Conservation (phyloP, 1,139 yeast species). For the Yamadazyma diospyri region DNA sequence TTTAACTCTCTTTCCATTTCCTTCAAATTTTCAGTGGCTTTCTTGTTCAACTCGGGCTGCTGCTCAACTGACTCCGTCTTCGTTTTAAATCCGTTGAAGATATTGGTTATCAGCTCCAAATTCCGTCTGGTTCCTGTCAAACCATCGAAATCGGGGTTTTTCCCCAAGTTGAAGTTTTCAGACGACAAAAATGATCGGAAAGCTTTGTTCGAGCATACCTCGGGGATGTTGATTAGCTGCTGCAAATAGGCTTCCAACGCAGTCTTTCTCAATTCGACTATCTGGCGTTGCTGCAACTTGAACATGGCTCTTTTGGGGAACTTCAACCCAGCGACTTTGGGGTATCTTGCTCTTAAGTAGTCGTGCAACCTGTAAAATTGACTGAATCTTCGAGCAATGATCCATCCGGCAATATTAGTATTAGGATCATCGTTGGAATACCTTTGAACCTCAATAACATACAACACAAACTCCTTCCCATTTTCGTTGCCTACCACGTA, state of each 20-base stretch:
- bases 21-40: slow-evolving; percentile 28
- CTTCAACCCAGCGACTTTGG: slow-evolving; percentile 45
- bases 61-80: not conserved
- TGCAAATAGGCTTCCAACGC: slow-evolving; percentile 64
- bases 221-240: slow-evolving; percentile 54
- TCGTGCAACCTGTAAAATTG: slow-evolving; percentile 75
- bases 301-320: slow-evolving; percentile 67
- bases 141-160: slow-evolving; percentile 29
- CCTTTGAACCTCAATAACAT: slow-evolving; percentile 74
- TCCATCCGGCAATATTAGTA: slow-evolving; percentile 73
- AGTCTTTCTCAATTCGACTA: slow-evolving; percentile 62
- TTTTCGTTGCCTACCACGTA: slow-evolving; percentile 56
- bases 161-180: slow-evolving; percentile 49
- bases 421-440: slow-evolving; percentile 40
- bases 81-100: slow-evolving; percentile 27
- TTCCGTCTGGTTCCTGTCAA: slow-evolving; percentile 11
- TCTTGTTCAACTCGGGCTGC: slow-evolving; percentile 7
- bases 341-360: slow-evolving; percentile 54
- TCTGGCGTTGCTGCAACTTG: slow-evolving; percentile 57
- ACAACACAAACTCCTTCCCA: slow-evolving; percentile 62
- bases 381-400: slow-evolving; percentile 81
- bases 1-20: slow-evolving; percentile 44
- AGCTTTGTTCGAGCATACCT: slow-evolving; percentile 68
- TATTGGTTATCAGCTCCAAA: slow-evolving; percentile 40
- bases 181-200: slow-evolving; percentile 78